phyloP scores from a whole-genome alignment of 2,329 filamentous ascomycete species.

The Trichoderma gracile region DNA sequence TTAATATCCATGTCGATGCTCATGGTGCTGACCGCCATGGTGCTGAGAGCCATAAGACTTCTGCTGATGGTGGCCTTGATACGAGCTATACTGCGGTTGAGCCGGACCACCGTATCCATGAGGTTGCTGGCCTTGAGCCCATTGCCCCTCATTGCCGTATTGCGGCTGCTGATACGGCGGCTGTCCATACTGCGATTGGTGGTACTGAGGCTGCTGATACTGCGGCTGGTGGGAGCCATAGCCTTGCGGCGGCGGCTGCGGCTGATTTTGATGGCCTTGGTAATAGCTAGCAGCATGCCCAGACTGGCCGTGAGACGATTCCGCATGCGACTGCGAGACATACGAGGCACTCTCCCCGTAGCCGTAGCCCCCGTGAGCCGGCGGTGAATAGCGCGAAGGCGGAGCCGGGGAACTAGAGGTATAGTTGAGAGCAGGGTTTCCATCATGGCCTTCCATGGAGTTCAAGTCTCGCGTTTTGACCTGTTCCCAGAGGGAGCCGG shows the following conservation, averaged over 20 bases:
- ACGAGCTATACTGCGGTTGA: constrained; percentile 31
- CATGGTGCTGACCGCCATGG: constrained; percentile 40
- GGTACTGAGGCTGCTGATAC: constrained; percentile 29
- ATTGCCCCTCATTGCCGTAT: constrained; percentile 31
- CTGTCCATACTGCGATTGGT: constrained; percentile 27
- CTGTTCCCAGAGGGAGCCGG: constrained; percentile 62
- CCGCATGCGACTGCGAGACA: constrained; percentile 22
- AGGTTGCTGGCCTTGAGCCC: constrained; percentile 15
- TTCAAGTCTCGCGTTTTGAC: constrained; percentile 60
- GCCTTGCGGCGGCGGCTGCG: constrained; percentile 35
- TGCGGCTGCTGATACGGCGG: constrained; percentile 31
- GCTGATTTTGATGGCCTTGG: constrained; percentile 13
- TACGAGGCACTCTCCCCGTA: constrained; percentile 44
- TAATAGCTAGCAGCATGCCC: constrained; percentile 24
- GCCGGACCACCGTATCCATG: constrained; percentile 30
- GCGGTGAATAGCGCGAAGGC: constrained; percentile 35
- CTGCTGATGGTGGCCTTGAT: constrained; percentile 32
- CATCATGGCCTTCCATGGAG: constrained; percentile 54
- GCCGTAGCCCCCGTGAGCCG: constrained; percentile 41
- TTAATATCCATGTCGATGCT: constrained; percentile 41
- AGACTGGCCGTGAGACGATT: constrained; percentile 33
- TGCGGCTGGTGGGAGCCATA: constrained; percentile 30
- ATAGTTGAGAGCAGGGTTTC: constrained; percentile 41
- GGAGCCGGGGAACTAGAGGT: constrained; percentile 44
- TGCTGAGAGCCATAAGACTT: constrained; percentile 37